These are phyloP conservation scores for Kentomonas sorsogonicus DNA, from an alignment of 208 protist genomes.

Conservation along the genomic window DNA sequence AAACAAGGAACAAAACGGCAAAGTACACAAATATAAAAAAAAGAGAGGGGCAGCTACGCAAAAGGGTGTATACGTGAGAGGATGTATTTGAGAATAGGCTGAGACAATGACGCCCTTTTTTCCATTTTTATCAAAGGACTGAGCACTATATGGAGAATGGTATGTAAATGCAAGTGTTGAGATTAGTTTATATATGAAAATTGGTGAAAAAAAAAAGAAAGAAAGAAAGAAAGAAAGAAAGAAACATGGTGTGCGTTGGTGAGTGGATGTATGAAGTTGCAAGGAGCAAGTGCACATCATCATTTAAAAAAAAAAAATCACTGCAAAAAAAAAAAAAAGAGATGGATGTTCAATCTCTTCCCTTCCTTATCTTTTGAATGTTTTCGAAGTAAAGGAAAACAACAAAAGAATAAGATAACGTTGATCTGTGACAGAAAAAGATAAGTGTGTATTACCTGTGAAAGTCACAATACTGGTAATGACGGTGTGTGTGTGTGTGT, in stretches of 20 bases:
- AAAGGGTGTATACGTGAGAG: too few relatives aligned
- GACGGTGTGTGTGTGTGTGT: background rate
- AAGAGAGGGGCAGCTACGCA: too few relatives aligned
- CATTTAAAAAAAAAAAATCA: conserved; percentile 6
- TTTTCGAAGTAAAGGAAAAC: too few relatives aligned
- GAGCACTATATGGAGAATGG: too few relatives aligned
- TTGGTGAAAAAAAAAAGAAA: conserved; percentile 4
- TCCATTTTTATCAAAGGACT: too few relatives aligned
- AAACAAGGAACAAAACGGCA: background rate
- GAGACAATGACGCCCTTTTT: too few relatives aligned
- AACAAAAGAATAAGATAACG: too few relatives aligned
- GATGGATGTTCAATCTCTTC: background rate
- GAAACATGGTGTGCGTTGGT: background rate
- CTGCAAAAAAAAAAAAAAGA: conserved; percentile 7
- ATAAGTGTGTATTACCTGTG: background rate
- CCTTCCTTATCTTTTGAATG: background rate
- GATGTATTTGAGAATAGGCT: too few relatives aligned
- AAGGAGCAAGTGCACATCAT: background rate
- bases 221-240: conserved; percentile 1
- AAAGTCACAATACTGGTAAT: background rate
- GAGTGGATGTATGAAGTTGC: background rate
- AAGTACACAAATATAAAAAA: too few relatives aligned
- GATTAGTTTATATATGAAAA: background rate
- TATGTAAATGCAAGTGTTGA: background rate
- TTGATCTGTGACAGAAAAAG: too few relatives aligned